A percentile compares a stretch with the other conserved stretches of the same genome.
phyloP scores from a whole-genome alignment of 352 stramenopile genomes.

The Blastocystis sp. region DNA sequence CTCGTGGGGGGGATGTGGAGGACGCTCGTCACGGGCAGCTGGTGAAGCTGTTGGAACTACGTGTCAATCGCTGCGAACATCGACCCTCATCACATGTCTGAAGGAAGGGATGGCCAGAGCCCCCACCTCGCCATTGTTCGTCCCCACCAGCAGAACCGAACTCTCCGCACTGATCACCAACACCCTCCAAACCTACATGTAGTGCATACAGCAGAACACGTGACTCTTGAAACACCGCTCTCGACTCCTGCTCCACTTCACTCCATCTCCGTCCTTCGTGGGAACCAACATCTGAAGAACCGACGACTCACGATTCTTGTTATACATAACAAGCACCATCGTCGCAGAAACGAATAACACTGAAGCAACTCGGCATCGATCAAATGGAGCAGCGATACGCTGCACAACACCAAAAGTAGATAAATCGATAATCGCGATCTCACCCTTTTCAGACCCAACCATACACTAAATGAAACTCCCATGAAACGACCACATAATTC shows the following conservation, averaged over 20 bases:
- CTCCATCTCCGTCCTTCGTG: not conserved
- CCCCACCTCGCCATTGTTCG: constrained; percentile 19
- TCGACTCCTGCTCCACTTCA: not conserved
- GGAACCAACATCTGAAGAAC: not conserved
- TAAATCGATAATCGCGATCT: constrained; percentile 35
- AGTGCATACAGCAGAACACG: not conserved
- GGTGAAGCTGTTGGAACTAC: not conserved
- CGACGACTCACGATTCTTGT: not conserved
- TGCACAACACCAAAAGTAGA: not conserved
- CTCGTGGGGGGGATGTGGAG: not conserved
- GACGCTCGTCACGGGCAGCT: not conserved
- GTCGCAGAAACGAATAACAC: not conserved
- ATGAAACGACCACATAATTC: not conserved
- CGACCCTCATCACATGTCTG: not conserved
- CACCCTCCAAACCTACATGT: not conserved
- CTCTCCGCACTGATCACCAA: not conserved
- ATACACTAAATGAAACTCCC: not conserved
- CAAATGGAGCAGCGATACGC: not conserved
- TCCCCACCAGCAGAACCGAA: not conserved
- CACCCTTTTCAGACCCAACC: not conserved
- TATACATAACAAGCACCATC: not conserved
- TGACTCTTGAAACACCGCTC: not conserved
- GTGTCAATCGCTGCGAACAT: not conserved
- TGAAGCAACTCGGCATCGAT: not conserved
- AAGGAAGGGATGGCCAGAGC: not conserved